A percentile compares a stretch with the other conserved stretches of the same genome.
Evolutionary conservation across 495 filamentous ascomycete genomes (phyloP).

Genomic region (Daldinia childiae): DNA sequence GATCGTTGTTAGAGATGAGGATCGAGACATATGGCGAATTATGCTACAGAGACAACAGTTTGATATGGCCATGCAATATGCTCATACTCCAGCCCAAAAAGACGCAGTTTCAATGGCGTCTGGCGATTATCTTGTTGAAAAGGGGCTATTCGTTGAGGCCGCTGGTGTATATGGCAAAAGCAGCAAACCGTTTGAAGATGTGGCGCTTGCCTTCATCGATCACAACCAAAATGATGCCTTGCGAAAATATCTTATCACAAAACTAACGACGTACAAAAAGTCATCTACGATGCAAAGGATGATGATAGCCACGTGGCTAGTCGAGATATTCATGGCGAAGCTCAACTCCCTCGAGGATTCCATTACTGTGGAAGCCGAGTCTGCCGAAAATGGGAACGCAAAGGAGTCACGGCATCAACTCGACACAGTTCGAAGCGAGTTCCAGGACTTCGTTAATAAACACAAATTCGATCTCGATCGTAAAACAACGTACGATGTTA

Average conservation of each 20-base stretch:
- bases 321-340: slow-evolving; percentile 97
- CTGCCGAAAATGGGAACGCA: slow-evolving; percentile 73
- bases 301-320: slow-evolving; percentile 95
- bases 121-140: slow-evolving; percentile 83
- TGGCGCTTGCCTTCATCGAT: slow-evolving; percentile 90
- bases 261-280: slow-evolving; percentile 84
- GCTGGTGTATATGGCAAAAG: slow-evolving; percentile 92
- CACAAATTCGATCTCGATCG: slow-evolving; percentile 87
- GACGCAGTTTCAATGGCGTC: slow-evolving; percentile 90
- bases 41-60: slow-evolving; percentile 86
- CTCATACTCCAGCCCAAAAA: slow-evolving; percentile 74
- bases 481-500: slow-evolving; percentile 93
- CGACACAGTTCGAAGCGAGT: slow-evolving; percentile 73
- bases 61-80: slow-evolving; percentile 84
- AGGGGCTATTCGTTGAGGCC: slow-evolving; percentile 83
- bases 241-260: slow-evolving; percentile 87
- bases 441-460: slow-evolving; percentile 84
- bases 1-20: slow-evolving; percentile 88
- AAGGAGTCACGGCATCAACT: slow-evolving; percentile 79
- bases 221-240: slow-evolving; percentile 89
- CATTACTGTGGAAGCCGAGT: slow-evolving; percentile 87
- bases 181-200: slow-evolving; percentile 96
- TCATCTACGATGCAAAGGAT: slow-evolving; percentile 87
- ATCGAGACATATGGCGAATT: slow-evolving; percentile 92
- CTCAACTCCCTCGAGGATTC: slow-evolving; percentile 94